These are phyloP conservation scores for Aspergillus hortae DNA, from an alignment of 2,329 filamentous ascomycete species.

Conservation along the genomic window DNA sequence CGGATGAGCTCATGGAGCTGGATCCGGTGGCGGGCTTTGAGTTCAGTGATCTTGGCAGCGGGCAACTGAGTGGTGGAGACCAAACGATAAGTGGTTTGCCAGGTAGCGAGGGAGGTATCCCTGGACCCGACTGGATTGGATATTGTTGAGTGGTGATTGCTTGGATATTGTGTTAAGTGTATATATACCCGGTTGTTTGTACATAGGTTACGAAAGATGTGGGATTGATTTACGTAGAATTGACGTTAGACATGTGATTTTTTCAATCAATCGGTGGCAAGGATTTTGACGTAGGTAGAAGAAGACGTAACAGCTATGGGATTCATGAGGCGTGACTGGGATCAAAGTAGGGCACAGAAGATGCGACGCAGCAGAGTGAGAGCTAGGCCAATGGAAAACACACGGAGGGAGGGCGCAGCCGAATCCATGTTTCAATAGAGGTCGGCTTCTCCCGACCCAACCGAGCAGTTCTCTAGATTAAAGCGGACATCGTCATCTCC, in stretches of 20 bases:
- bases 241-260: background rate
- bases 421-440: background rate
- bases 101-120: constrained; percentile 8
- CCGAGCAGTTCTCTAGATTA: background rate
- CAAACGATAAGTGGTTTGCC: constrained; percentile 2
- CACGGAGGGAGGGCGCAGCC: background rate
- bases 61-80: constrained; percentile 1
- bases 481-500: background rate
- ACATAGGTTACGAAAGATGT: background rate
- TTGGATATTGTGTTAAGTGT: background rate
- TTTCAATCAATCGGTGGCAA: background rate
- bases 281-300: background rate
- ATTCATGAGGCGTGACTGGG: constrained; percentile 38
- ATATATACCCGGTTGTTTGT: background rate
- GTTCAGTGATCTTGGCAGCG: constrained; percentile 25
- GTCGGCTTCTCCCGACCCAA: background rate
- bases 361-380: constrained; percentile 19
- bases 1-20: constrained; percentile 42
- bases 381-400: constrained; percentile 9
- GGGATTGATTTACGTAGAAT: background rate
- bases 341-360: constrained; percentile 27
- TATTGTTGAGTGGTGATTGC: constrained; percentile 9
- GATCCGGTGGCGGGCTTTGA: constrained; percentile 36
- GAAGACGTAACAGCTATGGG: constrained; percentile 23
- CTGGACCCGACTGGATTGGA: constrained; percentile 13